Conservation (phyloP, 306 rosid species). For the Morella rubra region DNA sequence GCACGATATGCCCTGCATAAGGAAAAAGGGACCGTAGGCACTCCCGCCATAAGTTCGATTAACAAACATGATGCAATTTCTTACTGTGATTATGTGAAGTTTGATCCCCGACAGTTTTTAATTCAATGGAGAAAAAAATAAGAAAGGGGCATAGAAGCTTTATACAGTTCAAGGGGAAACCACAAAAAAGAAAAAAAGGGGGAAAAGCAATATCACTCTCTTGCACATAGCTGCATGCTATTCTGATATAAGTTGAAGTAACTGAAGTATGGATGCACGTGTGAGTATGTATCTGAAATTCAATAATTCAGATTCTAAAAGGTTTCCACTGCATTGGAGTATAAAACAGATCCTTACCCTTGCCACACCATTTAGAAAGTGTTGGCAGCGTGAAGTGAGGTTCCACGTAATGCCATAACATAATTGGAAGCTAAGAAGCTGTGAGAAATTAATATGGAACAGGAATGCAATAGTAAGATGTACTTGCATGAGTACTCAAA, state of each 20-base stretch:
- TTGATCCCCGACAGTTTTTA: too few species aligned
- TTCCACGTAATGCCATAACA: neutral
- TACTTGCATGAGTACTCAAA: neutral
- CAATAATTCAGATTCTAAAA: neutral
- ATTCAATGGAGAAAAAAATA: too few species aligned
- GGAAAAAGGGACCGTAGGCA: slow-evolving; percentile 11
- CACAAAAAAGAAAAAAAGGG: neutral
- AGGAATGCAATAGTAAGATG: neutral
- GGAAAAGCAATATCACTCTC: neutral
- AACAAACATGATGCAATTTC: neutral
- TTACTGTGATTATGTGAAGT: neutral
- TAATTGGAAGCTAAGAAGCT: neutral
- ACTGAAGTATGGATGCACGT: neutral
- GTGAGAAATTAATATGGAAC: neutral
- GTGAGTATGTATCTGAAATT: neutral
- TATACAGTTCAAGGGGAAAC: too few species aligned
- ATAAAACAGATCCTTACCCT: neutral
- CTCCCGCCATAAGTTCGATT: slow-evolving; percentile 13
- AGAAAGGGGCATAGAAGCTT: too few species aligned
- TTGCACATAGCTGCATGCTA: neutral
- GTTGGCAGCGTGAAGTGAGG: neutral
- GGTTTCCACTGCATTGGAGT: neutral
- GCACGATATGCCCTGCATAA: slow-evolving; percentile 90
- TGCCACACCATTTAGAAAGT: neutral
- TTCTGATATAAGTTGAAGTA: neutral